These are phyloP conservation scores for Citrullus mucosospermus DNA, from an alignment of 306 rosid species.

Conservation along the genomic window DNA sequence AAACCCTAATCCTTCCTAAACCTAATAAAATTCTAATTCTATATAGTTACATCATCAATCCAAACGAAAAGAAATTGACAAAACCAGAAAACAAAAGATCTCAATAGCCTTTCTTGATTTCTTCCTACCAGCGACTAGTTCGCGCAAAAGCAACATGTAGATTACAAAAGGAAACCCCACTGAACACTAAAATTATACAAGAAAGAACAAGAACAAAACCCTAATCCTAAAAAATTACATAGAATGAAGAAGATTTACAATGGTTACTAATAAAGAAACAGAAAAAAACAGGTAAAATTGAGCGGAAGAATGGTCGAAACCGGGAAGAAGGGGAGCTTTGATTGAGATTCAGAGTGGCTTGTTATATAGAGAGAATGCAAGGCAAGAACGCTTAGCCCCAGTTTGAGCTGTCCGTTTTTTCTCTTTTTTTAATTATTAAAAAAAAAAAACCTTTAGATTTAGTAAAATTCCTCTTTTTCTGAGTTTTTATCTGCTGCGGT, in stretches of 20 bases:
- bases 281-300: not conserved
- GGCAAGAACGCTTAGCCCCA: not conserved
- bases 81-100: not conserved
- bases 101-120: not conserved
- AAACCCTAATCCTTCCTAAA: conserved; percentile 43
- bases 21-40: conserved; percentile 19
- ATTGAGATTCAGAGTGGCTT: not conserved
- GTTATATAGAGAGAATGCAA: not conserved
- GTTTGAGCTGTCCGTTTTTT: not conserved
- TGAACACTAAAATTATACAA: conserved; percentile 1
- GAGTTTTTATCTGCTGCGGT: not conserved
- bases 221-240: conserved; percentile 1
- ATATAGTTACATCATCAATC: conserved; percentile 9
- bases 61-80: not conserved
- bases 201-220: not conserved
- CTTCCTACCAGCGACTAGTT: not conserved
- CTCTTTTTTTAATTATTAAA: not conserved
- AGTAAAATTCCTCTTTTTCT: not conserved
- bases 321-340: not conserved
- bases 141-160: not conserved
- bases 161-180: not conserved
- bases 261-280: not conserved
- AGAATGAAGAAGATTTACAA: not conserved
- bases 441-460: not conserved
- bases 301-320: not conserved